Conservation (phyloP, 768 basidiomycete species). For the Tylopilus plumbeoviolaceoides region DNA sequence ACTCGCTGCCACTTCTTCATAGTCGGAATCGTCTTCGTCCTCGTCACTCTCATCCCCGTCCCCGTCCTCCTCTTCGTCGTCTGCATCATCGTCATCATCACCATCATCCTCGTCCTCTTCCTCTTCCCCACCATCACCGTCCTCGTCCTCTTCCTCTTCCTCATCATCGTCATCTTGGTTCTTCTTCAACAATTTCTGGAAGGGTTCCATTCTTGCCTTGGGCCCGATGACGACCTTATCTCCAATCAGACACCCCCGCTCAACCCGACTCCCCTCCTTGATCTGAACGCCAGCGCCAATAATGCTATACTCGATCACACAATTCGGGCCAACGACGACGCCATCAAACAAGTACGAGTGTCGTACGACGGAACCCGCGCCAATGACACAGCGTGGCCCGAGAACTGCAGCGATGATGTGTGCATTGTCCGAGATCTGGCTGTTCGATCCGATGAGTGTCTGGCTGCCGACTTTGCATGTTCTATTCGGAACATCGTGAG, state of each 20-base stretch:
- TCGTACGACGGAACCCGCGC: conserved; percentile 60
- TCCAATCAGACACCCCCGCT: conserved; percentile 74
- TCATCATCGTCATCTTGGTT: conserved; percentile 31
- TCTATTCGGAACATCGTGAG: conserved; percentile 33
- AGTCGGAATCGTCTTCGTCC: conserved; percentile 48
- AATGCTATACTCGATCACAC: conserved; percentile 73
- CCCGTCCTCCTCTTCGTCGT: conserved; percentile 29
- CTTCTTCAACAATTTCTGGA: conserved; percentile 67
- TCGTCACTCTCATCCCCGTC: conserved; percentile 30
- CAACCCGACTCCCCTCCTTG: conserved; percentile 61
- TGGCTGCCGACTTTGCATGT: conserved; percentile 80
- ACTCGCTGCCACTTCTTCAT: conserved; percentile 68
- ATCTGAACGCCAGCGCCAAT: conserved; percentile 75
- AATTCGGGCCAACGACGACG: conserved; percentile 64
- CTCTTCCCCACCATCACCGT: conserved; percentile 19
- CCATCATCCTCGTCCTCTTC: conserved; percentile 18
- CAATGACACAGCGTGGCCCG: conserved; percentile 71
- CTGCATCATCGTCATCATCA: conserved; percentile 28
- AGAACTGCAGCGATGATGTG: conserved; percentile 72
- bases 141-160: conserved; percentile 25
- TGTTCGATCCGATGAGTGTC: conserved; percentile 80
- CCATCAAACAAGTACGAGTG: conserved; percentile 84
- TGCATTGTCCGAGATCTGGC: conserved; percentile 62
- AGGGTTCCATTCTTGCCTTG: conserved; percentile 59
- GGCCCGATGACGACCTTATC: conserved; percentile 80